Conservation (phyloP, 208 protist genomes). For the Leishmania arabica region DNA sequence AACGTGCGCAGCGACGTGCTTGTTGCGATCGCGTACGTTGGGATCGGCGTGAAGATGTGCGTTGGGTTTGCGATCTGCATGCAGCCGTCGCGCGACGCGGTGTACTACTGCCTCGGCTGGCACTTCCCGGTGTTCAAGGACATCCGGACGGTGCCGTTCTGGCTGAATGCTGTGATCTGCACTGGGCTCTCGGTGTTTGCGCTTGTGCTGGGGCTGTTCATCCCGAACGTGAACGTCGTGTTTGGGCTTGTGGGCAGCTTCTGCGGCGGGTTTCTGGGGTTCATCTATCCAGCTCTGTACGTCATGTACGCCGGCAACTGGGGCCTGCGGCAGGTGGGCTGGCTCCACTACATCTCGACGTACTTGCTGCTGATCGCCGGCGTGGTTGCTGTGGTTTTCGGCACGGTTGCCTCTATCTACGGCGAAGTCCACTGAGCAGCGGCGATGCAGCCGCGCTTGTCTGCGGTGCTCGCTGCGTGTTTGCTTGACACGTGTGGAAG, state of each 20-base stretch:
- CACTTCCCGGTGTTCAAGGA: constrained; percentile 47
- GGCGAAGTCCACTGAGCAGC: constrained; percentile 5
- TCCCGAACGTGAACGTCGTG: constrained; percentile 70
- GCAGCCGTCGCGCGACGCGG: constrained; percentile 64
- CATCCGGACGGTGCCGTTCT: constrained; percentile 54
- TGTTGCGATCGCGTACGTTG: constrained; percentile 64
- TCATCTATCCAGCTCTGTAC: constrained; percentile 86
- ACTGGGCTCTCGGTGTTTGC: constrained; percentile 59
- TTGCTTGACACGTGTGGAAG: not conserved
- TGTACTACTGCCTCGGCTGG: constrained; percentile 71
- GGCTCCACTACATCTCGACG: constrained; percentile 71
- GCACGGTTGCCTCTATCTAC: constrained; percentile 68
- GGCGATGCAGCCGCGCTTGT: not conserved
- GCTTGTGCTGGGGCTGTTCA: constrained; percentile 75
- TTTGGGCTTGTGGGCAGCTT: constrained; percentile 83
- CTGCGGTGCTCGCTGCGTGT: not conserved
- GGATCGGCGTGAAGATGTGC: constrained; percentile 76
- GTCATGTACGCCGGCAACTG: constrained; percentile 80
- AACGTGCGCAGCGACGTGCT: constrained; percentile 51
- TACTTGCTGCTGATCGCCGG: constrained; percentile 78
- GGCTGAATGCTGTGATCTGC: constrained; percentile 62
- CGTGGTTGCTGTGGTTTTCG: constrained; percentile 71
- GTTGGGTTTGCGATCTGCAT: constrained; percentile 80
- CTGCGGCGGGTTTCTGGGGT: constrained; percentile 78
- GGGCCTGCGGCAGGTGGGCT: constrained; percentile 51